These are phyloP conservation scores for Plasmodium billcollinsi DNA, from an alignment of 169 alveolate species.

Conservation along the genomic window DNA sequence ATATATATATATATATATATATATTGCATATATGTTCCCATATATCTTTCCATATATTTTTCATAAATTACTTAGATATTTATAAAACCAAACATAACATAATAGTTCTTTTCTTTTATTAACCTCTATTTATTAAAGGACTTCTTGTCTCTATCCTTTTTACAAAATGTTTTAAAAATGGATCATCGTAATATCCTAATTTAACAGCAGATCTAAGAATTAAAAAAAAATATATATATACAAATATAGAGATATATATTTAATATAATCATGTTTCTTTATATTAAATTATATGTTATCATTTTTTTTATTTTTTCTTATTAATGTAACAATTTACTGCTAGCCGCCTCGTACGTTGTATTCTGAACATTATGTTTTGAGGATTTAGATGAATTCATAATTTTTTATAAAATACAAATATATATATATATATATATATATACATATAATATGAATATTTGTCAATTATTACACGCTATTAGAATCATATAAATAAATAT, in stretches of 20 bases:
- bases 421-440: no score
- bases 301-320: conserved; percentile 2
- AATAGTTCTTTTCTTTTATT: not conserved
- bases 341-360: conserved; percentile 79
- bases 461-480: no score
- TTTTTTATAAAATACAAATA: no score
- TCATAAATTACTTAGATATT: not conserved
- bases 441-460: no score
- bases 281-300: conserved; percentile 5
- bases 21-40: no score
- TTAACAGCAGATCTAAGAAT: conserved; percentile 75
- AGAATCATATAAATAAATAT: no score
- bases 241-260: not conserved
- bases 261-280: not conserved
- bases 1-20: no score
- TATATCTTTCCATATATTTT: no score
- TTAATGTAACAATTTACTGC: conserved; percentile 75
- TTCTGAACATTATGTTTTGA: conserved; percentile 51
- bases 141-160: conserved; percentile 44
- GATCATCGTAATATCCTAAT: conserved; percentile 72
- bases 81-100: not conserved
- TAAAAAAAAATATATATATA: not conserved
- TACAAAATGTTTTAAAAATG: conserved; percentile 65
- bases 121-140: conserved; percentile 78
- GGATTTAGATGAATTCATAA: conserved; percentile 18